Evolutionary conservation across 805 yeast species (phyloP).

Genomic region (Saturnispora bothae): DNA sequence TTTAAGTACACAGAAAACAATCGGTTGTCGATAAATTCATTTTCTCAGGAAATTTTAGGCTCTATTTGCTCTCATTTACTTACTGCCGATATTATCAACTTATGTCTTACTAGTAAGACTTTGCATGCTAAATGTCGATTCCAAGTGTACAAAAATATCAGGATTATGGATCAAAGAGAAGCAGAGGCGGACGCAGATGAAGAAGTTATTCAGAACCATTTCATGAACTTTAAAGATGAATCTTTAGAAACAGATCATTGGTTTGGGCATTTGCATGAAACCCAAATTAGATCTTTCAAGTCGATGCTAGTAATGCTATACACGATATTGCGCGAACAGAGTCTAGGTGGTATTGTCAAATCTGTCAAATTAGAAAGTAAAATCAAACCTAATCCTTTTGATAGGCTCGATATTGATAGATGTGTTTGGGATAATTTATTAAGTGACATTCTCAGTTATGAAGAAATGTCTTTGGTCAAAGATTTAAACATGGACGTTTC

Average conservation of each 20-base stretch:
- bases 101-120: conserved; percentile 6
- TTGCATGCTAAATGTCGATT: conserved; percentile 5
- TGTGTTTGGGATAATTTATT: conserved; percentile 5
- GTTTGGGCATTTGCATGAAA: conserved; percentile 9
- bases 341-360: conserved; percentile 10
- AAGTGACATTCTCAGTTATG: background rate
- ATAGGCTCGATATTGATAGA: conserved; percentile 7
- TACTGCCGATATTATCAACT: conserved; percentile 5
- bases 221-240: conserved; percentile 12
- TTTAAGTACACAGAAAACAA: too few species aligned
- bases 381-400: conserved; percentile 10
- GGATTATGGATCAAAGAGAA: conserved; percentile 8
- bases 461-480: background rate
- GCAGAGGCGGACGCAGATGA: conserved; percentile 11
- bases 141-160: conserved; percentile 7
- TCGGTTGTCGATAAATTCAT: too few species aligned
- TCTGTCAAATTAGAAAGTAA: conserved; percentile 14
- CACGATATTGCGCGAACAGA: conserved; percentile 11
- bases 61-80: conserved; percentile 8
- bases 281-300: conserved; percentile 8
- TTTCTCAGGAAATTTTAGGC: conserved; percentile 5
- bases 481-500: background rate
- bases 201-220: conserved; percentile 12
- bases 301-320: conserved; percentile 15
- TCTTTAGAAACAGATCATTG: conserved; percentile 9